A percentile compares a stretch with the other conserved stretches of the same genome.
Evolutionary conservation across 768 basidiomycete species (phyloP).

Genomic region (Mycena sanguinolenta): DNA sequence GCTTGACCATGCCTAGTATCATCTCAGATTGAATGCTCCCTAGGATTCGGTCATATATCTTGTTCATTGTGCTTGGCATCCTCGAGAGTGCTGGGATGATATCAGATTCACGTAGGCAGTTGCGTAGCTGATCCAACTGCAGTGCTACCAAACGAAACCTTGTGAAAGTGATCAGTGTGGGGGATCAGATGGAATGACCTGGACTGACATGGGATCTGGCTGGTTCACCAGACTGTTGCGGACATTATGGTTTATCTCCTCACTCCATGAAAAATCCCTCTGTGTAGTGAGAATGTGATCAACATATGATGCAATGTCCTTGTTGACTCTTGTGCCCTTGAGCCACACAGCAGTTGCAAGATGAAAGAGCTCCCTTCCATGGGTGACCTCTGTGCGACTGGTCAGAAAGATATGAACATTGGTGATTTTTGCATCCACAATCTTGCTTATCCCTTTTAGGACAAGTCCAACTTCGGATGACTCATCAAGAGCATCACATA

Average conservation of each 20-base stretch:
- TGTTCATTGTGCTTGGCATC: background rate
- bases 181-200: background rate
- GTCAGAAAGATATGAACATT: conserved; percentile 27
- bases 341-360: too few species aligned
- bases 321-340: too few species aligned
- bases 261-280: background rate
- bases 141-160: background rate
- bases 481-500: conserved; percentile 38
- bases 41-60: background rate
- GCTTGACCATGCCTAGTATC: background rate
- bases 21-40: background rate
- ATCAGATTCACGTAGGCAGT: background rate
- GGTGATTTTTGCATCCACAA: conserved; percentile 2
- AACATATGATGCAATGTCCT: background rate
- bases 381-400: conserved; percentile 39
- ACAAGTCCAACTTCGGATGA: conserved; percentile 29
- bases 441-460: conserved; percentile 15
- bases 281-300: background rate
- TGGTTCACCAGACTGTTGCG: background rate
- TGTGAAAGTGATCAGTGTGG: background rate
- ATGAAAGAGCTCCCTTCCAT: too few species aligned
- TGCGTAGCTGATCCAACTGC: background rate
- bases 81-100: background rate
- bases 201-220: too few species aligned
- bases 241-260: background rate